Evolutionary conservation across 495 filamentous ascomycete genomes (phyloP).

Genomic region (Aspergillus nidulans): DNA sequence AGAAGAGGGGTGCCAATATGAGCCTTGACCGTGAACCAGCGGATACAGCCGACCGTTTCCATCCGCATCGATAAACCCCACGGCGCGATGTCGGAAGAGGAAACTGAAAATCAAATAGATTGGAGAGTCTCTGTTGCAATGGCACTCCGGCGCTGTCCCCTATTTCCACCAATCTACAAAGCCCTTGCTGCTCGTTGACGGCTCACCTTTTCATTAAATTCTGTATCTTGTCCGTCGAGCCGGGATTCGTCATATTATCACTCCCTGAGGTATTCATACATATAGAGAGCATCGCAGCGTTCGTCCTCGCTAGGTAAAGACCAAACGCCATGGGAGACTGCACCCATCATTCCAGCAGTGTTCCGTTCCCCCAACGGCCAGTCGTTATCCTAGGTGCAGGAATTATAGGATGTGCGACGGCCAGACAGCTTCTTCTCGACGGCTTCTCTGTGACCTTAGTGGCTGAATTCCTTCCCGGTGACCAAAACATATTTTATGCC

Average conservation of each 20-base stretch:
- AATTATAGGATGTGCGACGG: constrained; percentile 42
- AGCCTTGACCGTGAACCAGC: too few species aligned
- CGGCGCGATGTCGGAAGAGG: not conserved
- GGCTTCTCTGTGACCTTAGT: constrained; percentile 38
- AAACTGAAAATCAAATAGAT: not conserved
- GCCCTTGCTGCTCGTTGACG: too few species aligned
- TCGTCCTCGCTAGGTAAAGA: not conserved
- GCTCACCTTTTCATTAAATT: too few species aligned
- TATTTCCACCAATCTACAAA: not conserved
- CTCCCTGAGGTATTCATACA: not conserved
- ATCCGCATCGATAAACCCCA: not conserved
- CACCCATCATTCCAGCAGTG: not conserved
- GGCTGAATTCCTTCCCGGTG: constrained; percentile 40
- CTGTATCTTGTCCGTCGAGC: too few species aligned
- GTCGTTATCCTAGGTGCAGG: constrained; percentile 40
- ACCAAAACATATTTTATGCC: constrained; percentile 39
- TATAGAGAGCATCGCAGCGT: not conserved
- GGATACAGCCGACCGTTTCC: constrained; percentile 2
- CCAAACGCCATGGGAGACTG: constrained; percentile 24
- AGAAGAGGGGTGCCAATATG: not conserved
- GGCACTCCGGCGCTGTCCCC: not conserved
- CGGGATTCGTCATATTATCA: not conserved
- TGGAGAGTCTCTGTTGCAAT: not conserved
- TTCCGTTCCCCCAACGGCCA: constrained; percentile 36
- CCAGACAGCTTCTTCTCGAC: constrained; percentile 32